Evolutionary conservation across 1,284 basidiomycete genomes (phyloP), one percentile per base, ranked within the genome.

Genomic region (Austropuccinia psidii): DNA sequence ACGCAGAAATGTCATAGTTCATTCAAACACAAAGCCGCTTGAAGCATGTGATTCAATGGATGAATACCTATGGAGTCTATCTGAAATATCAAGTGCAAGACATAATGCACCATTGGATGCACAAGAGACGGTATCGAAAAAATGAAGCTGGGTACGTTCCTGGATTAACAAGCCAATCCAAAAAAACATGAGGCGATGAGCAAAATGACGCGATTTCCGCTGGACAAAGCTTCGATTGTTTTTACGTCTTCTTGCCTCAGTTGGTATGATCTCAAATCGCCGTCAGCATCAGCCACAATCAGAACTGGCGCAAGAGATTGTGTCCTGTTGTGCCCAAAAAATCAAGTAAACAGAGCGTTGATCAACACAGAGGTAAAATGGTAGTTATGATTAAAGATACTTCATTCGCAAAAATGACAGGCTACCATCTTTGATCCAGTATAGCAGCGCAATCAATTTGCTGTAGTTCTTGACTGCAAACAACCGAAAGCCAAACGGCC

Each of bases 371-470:
- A 11, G 11, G 41, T 11, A n/a, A 11, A 11, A n/a, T 11, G 41
- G 41, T 11, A 11, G 11, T 11, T 45, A 11, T 45, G 41, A 45
- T 45, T 45, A n/a, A n/a, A 45, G 41, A 45, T 11, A 45, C n/a
- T n/a, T n/a, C n/a, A n/a, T n/a, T n/a, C n/a, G 41, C n/a, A 17
- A 1, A 15, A n/a, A 24, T 27, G 11, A 73, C 81, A 58, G 76
- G n/a, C n/a, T n/a, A 91, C 93, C 93, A 97, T 85, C 95, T 95
- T 85, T 91, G 87, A 79, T 97, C 93, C n/a, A 90, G 84, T 31
- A 97, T 85, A 11, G 92, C 93, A 0, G 91, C 87, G 15, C 90
- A 83, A 70, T 89, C 84, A 49, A 91, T 84, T 27, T 87, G 82
- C 78, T 93, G 88, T 2, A 89, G 78, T 77, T 88, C 84, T 8